Conservation (phyloP, 1,284 basidiomycete genomes). For the Takashimella koratensis region DNA sequence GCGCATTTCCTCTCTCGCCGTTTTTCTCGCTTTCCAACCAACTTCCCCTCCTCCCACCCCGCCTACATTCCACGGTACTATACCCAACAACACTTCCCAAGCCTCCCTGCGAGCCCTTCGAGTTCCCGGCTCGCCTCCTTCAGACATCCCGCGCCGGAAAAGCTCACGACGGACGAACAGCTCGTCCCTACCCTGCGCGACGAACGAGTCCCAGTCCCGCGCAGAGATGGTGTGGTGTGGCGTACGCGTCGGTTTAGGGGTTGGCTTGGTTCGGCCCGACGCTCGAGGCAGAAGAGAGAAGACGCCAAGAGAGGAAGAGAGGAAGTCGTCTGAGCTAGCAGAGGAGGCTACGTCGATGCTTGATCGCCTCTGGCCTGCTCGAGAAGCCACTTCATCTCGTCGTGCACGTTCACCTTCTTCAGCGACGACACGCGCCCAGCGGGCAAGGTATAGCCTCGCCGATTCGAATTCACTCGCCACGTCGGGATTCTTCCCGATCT, state of each 20-base stretch:
- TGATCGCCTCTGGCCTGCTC: constrained; percentile 21
- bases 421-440: constrained; percentile 89
- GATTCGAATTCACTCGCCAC: constrained; percentile 77
- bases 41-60: constrained; percentile 26
- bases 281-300: constrained; percentile 67
- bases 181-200: constrained; percentile 41
- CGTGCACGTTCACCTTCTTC: constrained; percentile 89
- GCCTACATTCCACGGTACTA: constrained; percentile 71
- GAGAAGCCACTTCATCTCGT: constrained; percentile 58
- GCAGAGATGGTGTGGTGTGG: constrained; percentile 44
- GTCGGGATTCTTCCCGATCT: constrained; percentile 50
- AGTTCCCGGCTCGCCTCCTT: constrained; percentile 62
- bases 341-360: constrained; percentile 42
- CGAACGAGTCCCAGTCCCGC: constrained; percentile 39
- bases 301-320: constrained; percentile 72
- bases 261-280: constrained; percentile 25
- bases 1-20: constrained; percentile 56
- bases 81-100: constrained; percentile 88
- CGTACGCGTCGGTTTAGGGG: constrained; percentile 42
- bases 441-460: constrained; percentile 89
- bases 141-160: constrained; percentile 59
- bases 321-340: constrained; percentile 56
- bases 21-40: constrained; percentile 20
- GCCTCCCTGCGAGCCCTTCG: constrained; percentile 68
- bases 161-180: constrained; percentile 40